Percentiles rank a stretch among this genome's conserved stretches.
phyloP scores from a whole-genome alignment of 2,329 filamentous ascomycete genomes.

The Fusarium redolens region DNA sequence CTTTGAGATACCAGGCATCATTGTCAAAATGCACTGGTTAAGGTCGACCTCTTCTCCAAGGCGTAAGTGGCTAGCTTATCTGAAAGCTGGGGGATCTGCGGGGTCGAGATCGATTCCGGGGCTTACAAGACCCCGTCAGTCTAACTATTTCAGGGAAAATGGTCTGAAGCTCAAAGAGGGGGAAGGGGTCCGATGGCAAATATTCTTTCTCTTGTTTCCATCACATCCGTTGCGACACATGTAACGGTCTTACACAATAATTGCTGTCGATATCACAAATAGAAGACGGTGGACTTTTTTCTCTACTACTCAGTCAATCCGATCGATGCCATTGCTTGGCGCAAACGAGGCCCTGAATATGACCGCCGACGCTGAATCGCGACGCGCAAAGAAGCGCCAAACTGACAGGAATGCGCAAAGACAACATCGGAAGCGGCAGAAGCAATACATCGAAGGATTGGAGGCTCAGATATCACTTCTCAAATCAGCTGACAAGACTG shows the following conservation, averaged over 20 bases:
- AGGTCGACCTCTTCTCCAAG: background rate
- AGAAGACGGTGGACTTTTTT: accelerated
- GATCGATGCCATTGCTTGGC: background rate
- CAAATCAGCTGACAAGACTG: background rate
- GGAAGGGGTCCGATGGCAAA: background rate
- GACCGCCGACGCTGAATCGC: background rate
- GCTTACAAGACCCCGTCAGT: background rate
- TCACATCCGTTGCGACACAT: background rate
- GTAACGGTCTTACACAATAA: accelerated
- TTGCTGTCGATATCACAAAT: accelerated
- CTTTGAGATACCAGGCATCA: background rate
- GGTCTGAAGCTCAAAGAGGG: background rate
- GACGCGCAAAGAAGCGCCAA: conserved; percentile 12
- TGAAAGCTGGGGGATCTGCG: background rate
- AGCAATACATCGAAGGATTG: conserved; percentile 11
- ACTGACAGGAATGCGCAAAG: conserved; percentile 11
- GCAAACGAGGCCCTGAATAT: background rate
- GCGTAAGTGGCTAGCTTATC: background rate
- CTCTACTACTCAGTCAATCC: accelerated
- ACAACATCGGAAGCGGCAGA: conserved; percentile 17
- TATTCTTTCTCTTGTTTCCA: background rate
- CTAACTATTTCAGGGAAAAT: background rate
- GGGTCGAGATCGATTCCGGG: background rate
- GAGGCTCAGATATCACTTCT: conserved; percentile 10
- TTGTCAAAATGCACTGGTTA: background rate